Evolutionary conservation across 805 yeast species (phyloP).

Genomic region (Spathaspora arborariae): DNA sequence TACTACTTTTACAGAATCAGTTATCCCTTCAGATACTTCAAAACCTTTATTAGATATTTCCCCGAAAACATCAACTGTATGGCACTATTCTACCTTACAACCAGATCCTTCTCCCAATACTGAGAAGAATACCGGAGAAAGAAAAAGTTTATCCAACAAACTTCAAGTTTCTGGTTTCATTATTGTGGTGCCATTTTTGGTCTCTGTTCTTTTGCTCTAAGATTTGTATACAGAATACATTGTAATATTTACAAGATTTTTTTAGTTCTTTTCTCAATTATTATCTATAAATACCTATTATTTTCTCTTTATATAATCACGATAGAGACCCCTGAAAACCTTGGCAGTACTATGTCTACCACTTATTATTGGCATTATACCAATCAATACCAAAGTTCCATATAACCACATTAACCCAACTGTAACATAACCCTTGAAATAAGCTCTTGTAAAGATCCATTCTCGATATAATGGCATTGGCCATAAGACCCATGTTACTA

Average conservation of each 20-base stretch:
- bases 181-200: background rate
- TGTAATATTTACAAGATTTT: too few relatives aligned
- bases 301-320: slow-evolving; percentile 12
- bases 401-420: slow-evolving; percentile 38
- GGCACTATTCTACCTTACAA: background rate
- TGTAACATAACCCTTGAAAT: slow-evolving; percentile 35
- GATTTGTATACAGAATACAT: too few relatives aligned
- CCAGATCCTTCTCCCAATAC: background rate
- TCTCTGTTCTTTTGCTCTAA: background rate
- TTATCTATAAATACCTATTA: background rate
- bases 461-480: slow-evolving; percentile 41
- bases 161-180: background rate
- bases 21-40: background rate
- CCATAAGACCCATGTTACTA: slow-evolving; percentile 35
- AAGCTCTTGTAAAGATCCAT: slow-evolving; percentile 32
- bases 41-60: background rate
- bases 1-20: background rate
- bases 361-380: slow-evolving; percentile 28
- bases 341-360: slow-evolving; percentile 27
- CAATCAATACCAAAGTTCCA: slow-evolving; percentile 27
- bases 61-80: background rate
- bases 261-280: background rate
- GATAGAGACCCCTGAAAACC: slow-evolving; percentile 16
- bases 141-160: background rate
- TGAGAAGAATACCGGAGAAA: background rate